Percentiles rank a stretch among this genome's conserved stretches.
phyloP scores from a whole-genome alignment of 75 land plant species.

The Isoetes taiwanensis region DNA sequence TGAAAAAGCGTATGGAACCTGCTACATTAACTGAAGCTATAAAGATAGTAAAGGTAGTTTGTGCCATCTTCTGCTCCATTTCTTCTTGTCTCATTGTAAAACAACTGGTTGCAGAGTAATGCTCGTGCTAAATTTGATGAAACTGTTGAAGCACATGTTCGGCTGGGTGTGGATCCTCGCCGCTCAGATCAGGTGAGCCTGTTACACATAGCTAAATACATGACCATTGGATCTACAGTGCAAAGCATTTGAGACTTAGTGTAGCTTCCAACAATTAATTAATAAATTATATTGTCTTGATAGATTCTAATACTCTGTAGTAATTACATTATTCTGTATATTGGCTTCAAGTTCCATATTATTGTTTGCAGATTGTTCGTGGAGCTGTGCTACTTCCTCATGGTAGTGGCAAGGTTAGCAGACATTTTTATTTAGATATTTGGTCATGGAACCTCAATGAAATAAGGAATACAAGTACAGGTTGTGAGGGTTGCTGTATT shows the following conservation, averaged over 20 bases:
- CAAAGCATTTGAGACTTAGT: no score
- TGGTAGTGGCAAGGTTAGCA: constrained; percentile 73
- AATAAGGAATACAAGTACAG: constrained; percentile 14
- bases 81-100: not conserved
- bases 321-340: not conserved
- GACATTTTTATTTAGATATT: not conserved
- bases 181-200: constrained; percentile 57
- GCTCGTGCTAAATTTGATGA: constrained; percentile 54
- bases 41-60: constrained; percentile 58
- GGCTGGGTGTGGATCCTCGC: constrained; percentile 43
- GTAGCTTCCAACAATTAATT: no score
- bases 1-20: constrained; percentile 21
- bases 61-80: not conserved
- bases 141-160: constrained; percentile 83
- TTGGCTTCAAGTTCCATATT: not conserved
- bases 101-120: constrained; percentile 32
- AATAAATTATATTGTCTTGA: not conserved
- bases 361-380: constrained; percentile 49
- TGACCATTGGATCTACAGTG: no score
- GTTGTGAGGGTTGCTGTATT: constrained; percentile 76
- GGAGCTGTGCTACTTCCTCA: constrained; percentile 70
- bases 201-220: no score
- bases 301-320: not conserved
- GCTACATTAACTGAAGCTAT: constrained; percentile 60
- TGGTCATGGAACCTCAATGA: not conserved